Conservation (phyloP, 768 basidiomycete genomes). For the Podaxis carcinomalis region DNA sequence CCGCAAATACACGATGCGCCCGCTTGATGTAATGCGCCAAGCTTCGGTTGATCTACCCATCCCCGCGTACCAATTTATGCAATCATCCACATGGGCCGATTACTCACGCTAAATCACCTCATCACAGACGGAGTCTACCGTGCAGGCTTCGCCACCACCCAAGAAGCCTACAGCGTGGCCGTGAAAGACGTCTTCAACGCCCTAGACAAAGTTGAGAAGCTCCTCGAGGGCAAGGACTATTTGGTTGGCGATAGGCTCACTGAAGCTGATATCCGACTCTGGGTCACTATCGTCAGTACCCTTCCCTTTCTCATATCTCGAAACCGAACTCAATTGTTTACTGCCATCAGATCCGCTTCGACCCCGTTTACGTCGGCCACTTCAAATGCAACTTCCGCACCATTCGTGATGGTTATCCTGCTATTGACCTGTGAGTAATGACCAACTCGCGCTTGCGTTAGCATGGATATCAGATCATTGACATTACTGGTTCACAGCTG, state of each 20-base stretch:
- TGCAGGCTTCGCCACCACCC: slow-evolving; percentile 79
- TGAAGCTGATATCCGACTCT: slow-evolving; percentile 83
- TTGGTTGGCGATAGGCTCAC: slow-evolving; percentile 82
- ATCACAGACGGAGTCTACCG: slow-evolving; percentile 79
- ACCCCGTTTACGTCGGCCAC: slow-evolving; percentile 84
- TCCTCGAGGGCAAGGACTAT: slow-evolving; percentile 76
- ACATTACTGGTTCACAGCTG: slow-evolving; percentile 41
- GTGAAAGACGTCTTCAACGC: slow-evolving; percentile 72
- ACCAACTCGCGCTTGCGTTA: not conserved
- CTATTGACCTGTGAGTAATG: slow-evolving; percentile 55
- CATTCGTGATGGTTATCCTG: slow-evolving; percentile 85
- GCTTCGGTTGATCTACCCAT: not conserved
- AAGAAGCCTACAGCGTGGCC: slow-evolving; percentile 75
- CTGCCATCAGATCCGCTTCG: slow-evolving; percentile 68
- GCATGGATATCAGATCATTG: not conserved
- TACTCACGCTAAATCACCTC: not conserved
- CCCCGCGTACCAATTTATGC: not conserved
- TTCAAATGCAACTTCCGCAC: slow-evolving; percentile 92
- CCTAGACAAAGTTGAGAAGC: slow-evolving; percentile 77
- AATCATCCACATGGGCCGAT: not conserved
- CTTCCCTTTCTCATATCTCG: not conserved
- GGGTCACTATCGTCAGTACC: slow-evolving; percentile 82
- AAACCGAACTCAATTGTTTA: not conserved
- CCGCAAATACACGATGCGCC: not conserved
- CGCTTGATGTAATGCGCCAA: not conserved